Percentiles rank a stretch among this genome's conserved stretches.
Conservation (phyloP, 164 flowering plant species). For the Magnolia sinica region DNA sequence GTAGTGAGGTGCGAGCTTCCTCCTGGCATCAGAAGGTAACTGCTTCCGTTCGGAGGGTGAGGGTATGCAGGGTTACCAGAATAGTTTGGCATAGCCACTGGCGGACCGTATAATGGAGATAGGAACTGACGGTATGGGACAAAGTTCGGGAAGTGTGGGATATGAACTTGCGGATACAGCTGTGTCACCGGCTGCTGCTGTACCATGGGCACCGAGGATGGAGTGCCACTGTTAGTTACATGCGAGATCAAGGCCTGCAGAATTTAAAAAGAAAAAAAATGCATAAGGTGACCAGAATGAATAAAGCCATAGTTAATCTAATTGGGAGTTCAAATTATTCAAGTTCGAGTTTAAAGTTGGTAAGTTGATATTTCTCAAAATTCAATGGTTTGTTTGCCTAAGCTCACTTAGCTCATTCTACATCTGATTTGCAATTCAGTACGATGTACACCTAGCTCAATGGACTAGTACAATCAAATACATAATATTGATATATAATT, state of each 20-base stretch:
- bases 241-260: conserved; percentile 60
- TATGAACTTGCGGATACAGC: conserved; percentile 88
- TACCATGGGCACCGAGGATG: conserved; percentile 61
- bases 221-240: conserved; percentile 46
- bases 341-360: background rate
- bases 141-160: conserved; percentile 70
- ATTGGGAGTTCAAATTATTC: background rate
- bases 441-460: no score
- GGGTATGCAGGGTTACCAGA: conserved; percentile 71
- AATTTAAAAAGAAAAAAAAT: background rate
- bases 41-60: conserved; percentile 76
- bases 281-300: background rate
- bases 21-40: conserved; percentile 85
- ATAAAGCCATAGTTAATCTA: background rate
- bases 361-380: no score
- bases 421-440: no score
- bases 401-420: no score
- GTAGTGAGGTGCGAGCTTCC: conserved; percentile 67
- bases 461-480: no score
- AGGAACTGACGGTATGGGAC: conserved; percentile 84
- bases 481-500: no score
- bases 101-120: conserved; percentile 88
- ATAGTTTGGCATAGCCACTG: conserved; percentile 87
- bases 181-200: conserved; percentile 62
- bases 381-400: no score